Evolutionary conservation across 139 green algal species (phyloP), one percentile per base, ranked within the genome.

Genomic region (Chlamydomonas sp.): DNA sequence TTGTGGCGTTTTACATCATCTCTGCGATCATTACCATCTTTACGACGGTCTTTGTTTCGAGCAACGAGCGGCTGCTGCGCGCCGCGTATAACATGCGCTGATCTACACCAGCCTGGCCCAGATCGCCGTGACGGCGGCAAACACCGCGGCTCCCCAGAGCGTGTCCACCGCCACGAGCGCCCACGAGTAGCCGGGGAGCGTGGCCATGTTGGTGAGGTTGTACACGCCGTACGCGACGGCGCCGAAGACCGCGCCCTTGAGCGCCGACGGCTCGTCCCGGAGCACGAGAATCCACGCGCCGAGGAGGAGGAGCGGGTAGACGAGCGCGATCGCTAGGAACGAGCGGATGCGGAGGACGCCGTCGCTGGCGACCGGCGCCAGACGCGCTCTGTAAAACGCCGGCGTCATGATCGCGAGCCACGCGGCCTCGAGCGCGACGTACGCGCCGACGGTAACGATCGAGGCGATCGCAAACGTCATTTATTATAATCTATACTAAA

Each of bases 161-260:
- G 43, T 54, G 43, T 54, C 43, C 13, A 54, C 16, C 43, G 13
- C 13, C 43, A 54, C 43, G 13, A 54, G 13, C 13, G 13, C 16
- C 43, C 43, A 54, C 13, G 43, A 13, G 43, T 54, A 54, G 43
- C 43, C 43, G 43, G 43, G 43, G 43, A 54, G 43, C 43, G 43
- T 54, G 43, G 43, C 43, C 43, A 54, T 54, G 43, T 54, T 54
- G 43, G 43, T 54, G 43, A 54, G 43, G 43, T 54, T 54, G 43
- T 54, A 54, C 43, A 54, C 43, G 43, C 43, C 43, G 43, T 54
- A 54, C 13, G 16, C 43, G 43, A 54, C 43, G 43, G 43, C 43
- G 16, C 43, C 43, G 16, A 54, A 54, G 43, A 54, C 43, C 13
- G 43, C 43, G 43, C 43, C 43, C 13, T 16, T 13, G 43, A 54